Conservation (phyloP, 106 monocot species). For the Narthecium ossifragum region DNA sequence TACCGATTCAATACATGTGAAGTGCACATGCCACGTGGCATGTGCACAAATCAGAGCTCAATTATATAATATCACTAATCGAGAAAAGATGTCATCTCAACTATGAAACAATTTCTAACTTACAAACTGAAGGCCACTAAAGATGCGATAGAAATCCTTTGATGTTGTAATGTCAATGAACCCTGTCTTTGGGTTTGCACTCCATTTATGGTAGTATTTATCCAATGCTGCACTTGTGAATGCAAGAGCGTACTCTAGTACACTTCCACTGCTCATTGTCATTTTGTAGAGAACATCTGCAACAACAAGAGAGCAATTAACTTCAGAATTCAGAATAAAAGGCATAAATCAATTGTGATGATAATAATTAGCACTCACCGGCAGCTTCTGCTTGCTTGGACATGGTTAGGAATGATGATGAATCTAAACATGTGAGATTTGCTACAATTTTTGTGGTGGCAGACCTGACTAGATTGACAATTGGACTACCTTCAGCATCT, state of each 20-base stretch:
- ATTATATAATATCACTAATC: too few species aligned
- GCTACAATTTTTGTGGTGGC: slow-evolving; percentile 52
- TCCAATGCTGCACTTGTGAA: slow-evolving; percentile 95
- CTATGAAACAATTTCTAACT: too few species aligned
- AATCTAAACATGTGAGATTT: slow-evolving; percentile 39
- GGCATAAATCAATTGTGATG: not conserved
- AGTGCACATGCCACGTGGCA: too few species aligned
- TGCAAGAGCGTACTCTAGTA: slow-evolving; percentile 95
- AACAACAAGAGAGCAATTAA: not conserved
- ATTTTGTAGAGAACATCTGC: slow-evolving; percentile 82
- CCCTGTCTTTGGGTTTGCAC: slow-evolving; percentile 89
- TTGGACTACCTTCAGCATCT: slow-evolving; percentile 37
- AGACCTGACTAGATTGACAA: slow-evolving; percentile 57
- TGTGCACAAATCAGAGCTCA: slow-evolving; percentile 2
- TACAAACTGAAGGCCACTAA: slow-evolving; percentile 97
- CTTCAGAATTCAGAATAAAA: not conserved
- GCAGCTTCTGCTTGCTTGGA: slow-evolving; percentile 99
- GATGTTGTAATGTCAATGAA: slow-evolving; percentile 95
- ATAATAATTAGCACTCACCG: slow-evolving; percentile 36
- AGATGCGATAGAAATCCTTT: slow-evolving; percentile 96
- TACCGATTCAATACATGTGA: too few species aligned
- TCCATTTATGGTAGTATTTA: slow-evolving; percentile 86
- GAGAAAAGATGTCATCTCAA: too few species aligned
- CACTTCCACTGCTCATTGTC: slow-evolving; percentile 67
- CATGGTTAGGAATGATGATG: slow-evolving; percentile 63